Evolutionary conservation across 1,284 basidiomycete genomes (phyloP), one percentile per base, ranked within the genome.

Genomic region (Vanrija sp.): DNA sequence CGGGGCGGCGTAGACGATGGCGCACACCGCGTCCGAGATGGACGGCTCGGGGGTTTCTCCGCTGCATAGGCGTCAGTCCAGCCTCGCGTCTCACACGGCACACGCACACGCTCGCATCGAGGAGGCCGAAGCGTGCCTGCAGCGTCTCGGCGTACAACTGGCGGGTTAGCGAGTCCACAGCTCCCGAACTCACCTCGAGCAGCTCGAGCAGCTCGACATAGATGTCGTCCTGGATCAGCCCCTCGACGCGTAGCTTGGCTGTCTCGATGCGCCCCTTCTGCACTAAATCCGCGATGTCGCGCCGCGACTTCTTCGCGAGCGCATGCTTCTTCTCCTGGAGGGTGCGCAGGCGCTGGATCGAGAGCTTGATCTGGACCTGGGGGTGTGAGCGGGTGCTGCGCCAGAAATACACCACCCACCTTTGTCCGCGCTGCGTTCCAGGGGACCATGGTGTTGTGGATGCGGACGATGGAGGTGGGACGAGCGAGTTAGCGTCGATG

Each of bases 281-380:
- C 3, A 78, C 57, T 6, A 78, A 58, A 54, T 78, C 77, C n/a
- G 77, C 77, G 29, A 78, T 78, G 52, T 77, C 75, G 38, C 77
- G 63, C 12, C 77, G 57, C 0, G 71, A 64, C 55, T 61, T 82
- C 78, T 97, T 97, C 0, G 92, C 91, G 57, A 96, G 85, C 0
- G 93, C 91, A 62, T 88, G 85, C 78, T 89, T 93, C 83, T 97
- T 97, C 78, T 93, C 89, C 69, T 95, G 91, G 3, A 96, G 79
- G 34, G 88, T 91, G 51, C 90, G 83, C 51, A 96, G 80, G 6
- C 94, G 86, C 75, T 98, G 93, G 28, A 95, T 87, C 3, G 92
- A 89, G 46, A 97, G 83, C 61, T 65, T 65, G 55, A 75, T 69
- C 48, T 75, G 73, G 51, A 75, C 72, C 72, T 75, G 51, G 10